Evolutionary conservation across 139 green algal species (phyloP), one percentile per base, ranked within the genome.

Genomic region (Edaphochlamys debaryana): DNA sequence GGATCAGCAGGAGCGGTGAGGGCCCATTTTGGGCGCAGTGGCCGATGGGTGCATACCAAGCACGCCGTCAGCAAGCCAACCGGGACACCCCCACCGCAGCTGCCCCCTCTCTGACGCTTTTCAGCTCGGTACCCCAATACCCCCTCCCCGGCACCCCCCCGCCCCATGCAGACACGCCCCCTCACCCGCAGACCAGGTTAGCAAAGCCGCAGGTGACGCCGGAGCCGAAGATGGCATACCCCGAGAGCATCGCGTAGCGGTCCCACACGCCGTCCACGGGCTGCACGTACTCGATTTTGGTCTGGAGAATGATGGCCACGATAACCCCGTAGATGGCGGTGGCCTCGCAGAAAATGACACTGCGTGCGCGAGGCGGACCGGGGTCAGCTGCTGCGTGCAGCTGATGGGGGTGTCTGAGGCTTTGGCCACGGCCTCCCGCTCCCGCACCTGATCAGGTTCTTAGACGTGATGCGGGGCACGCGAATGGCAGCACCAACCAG

Each of bases 261-360:
- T 87, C 79, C 7, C 79, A 90, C 29, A 88, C 76, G 41, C 82
- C 87, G 7, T 91, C 67, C 7, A 68, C 63, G 0, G 67, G 60
- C 9, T 87, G 48, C 0, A 96, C 91, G 0, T 74, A 72, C 67
- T 98, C 95, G 34, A 99, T 89, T 86, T 99, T 99, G 67, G 97
- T 99, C 76, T 98, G 93, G 60, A 99, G 87, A 84, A 99, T 99
- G 87, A 99, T 99, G 38, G 96, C 96, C 27, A 99, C 96, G 74
- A 99, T 99, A 66, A 99, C 96, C 0, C 98, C 98, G 79, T 99
- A 99, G 87, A 99, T 99, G 68, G 98, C 98, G 45, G 98, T 96
- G 0, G 98, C 98, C 80, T 99, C 98, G 82, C 97, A 99, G 90
- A 99, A 99, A 58, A 99, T 99, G 56, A 99, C 92, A 71, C 94